Percentiles rank a stretch among this genome's conserved stretches.
Conservation (phyloP, 2,329 filamentous ascomycete genomes). For the Aspergillus costaricaensis region DNA sequence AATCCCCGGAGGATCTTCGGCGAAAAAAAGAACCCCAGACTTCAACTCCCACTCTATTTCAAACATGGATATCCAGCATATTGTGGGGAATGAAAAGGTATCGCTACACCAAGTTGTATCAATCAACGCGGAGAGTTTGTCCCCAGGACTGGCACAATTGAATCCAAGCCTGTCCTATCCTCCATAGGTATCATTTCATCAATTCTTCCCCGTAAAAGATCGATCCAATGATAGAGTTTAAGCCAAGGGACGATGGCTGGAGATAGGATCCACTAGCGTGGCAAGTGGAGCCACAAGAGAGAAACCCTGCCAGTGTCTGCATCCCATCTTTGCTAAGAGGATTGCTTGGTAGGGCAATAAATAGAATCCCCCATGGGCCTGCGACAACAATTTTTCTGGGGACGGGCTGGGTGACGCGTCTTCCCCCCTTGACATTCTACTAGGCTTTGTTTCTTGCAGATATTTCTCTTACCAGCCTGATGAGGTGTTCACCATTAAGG, state of each 20-base stretch:
- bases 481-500: not conserved
- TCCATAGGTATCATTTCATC: not conserved
- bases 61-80: not conserved
- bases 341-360: not conserved
- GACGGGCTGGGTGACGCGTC: not conserved
- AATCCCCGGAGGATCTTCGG: not conserved
- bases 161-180: not conserved
- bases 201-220: not conserved
- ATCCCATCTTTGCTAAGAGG: not conserved
- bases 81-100: not conserved
- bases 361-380: not conserved
- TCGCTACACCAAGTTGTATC: not conserved
- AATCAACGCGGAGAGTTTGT: not conserved
- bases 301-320: not conserved
- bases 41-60: not conserved
- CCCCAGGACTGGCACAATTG: not conserved
- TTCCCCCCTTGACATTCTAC: not conserved
- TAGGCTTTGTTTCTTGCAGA: not conserved
- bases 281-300: not conserved
- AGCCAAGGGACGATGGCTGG: slow-evolving; percentile 1
- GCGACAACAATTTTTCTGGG: not conserved
- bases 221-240: not conserved
- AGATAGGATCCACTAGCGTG: not conserved
- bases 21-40: not conserved
- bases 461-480: not conserved